Conservation (phyloP, 306 rosid genomes). For the Vigna radiata region DNA sequence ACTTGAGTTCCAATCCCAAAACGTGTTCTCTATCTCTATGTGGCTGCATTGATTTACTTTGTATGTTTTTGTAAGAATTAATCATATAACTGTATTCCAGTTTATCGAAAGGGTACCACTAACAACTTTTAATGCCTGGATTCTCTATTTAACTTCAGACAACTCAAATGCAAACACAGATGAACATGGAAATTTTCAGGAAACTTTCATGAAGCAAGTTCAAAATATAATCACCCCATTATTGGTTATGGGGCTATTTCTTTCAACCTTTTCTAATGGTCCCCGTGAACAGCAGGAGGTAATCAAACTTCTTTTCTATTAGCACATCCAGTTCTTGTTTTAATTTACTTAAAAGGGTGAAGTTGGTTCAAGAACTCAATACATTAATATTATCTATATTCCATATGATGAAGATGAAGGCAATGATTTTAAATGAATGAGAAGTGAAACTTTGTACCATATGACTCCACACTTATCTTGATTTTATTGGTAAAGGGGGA, state of each 20-base stretch:
- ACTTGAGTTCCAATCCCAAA: conserved; percentile 9
- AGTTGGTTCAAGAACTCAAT: conserved; percentile 25
- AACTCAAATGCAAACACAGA: conserved; percentile 72
- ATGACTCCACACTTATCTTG: background rate
- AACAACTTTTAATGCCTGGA: conserved; percentile 26
- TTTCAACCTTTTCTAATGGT: conserved; percentile 63
- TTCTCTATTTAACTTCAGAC: conserved; percentile 57
- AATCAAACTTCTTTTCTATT: background rate
- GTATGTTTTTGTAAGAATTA: conserved; percentile 15
- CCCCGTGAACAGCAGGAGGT: conserved; percentile 84
- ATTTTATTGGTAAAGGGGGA: conserved; percentile 17
- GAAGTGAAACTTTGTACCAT: conserved; percentile 4
- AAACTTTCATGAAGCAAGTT: conserved; percentile 61
- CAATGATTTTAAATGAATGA: background rate
- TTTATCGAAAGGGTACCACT: conserved; percentile 16
- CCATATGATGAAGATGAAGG: background rate
- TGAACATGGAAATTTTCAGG: conserved; percentile 66
- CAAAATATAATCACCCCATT: conserved; percentile 64
- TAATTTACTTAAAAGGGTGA: background rate
- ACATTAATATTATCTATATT: conserved; percentile 19
- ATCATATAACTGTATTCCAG: conserved; percentile 14
- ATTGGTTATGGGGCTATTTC: conserved; percentile 64
- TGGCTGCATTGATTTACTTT: conserved; percentile 7
- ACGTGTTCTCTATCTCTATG: background rate
- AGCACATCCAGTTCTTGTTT: conserved; percentile 14